Conservation (phyloP, 2,329 filamentous ascomycete genomes). For the Colletotrichum gigasporum region DNA sequence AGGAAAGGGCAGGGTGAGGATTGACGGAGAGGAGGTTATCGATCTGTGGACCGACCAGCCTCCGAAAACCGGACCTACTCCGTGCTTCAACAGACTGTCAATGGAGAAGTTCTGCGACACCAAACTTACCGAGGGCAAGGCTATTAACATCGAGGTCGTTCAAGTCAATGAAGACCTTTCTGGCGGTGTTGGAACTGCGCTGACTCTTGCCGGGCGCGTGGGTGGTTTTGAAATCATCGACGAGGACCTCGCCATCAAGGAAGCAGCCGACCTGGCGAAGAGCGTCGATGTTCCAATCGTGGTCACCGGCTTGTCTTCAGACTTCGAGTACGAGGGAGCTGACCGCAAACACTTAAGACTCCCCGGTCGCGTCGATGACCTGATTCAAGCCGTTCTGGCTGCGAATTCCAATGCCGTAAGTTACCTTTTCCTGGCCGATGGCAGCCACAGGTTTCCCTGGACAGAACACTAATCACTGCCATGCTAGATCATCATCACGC, state of each 20-base stretch:
- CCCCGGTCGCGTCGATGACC: constrained; percentile 74
- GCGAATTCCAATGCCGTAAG: constrained; percentile 73
- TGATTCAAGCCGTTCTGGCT: constrained; percentile 72
- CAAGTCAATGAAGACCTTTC: constrained; percentile 34
- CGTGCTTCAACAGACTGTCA: constrained; percentile 30
- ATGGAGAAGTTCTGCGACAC: constrained; percentile 30
- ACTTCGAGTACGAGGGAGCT: constrained; percentile 83
- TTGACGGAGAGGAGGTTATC: constrained; percentile 37
- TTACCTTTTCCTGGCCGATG: too few species aligned
- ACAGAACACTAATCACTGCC: neutral
- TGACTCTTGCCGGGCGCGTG: constrained; percentile 51
- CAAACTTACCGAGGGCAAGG: neutral
- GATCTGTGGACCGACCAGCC: constrained; percentile 35
- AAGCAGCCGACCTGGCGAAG: constrained; percentile 73
- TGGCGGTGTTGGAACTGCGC: constrained; percentile 35
- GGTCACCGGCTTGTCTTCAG: constrained; percentile 79
- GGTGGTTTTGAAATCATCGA: constrained; percentile 68
- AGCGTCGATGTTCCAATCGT: constrained; percentile 79
- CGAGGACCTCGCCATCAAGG: constrained; percentile 66
- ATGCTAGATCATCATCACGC: constrained; percentile 70
- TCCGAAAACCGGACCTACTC: constrained; percentile 26
- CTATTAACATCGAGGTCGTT: constrained; percentile 19
- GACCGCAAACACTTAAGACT: constrained; percentile 84
- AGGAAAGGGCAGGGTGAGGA: constrained; percentile 38
- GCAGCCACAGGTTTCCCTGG: too few species aligned